Evolutionary conservation across 768 basidiomycete species (phyloP).

Genomic region (Lactifluus volemus): DNA sequence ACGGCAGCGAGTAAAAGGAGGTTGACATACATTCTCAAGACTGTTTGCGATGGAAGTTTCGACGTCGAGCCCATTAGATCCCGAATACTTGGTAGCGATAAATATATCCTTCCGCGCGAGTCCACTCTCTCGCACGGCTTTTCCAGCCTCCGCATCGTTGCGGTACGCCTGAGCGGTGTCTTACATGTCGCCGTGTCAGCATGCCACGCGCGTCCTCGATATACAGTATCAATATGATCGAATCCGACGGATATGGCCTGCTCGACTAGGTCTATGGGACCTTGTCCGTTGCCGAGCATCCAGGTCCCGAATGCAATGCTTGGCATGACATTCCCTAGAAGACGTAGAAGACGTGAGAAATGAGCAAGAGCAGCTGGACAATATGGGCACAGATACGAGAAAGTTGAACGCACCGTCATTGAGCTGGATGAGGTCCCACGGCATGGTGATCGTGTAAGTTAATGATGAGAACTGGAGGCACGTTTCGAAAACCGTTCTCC

Average conservation of each 20-base stretch:
- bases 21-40: slow-evolving; percentile 41
- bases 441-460: slow-evolving; percentile 32
- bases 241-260: slow-evolving; percentile 56
- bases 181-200: slow-evolving; percentile 21
- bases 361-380: background rate
- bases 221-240: slow-evolving; percentile 38
- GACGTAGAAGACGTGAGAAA: background rate
- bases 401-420: slow-evolving; percentile 43
- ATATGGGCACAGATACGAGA: background rate
- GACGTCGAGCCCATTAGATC: slow-evolving; percentile 40
- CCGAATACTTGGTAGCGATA: slow-evolving; percentile 61
- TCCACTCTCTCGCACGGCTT: slow-evolving; percentile 43
- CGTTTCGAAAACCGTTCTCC: background rate
- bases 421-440: slow-evolving; percentile 50
- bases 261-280: slow-evolving; percentile 44
- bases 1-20: background rate
- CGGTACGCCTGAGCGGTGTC: slow-evolving; percentile 54
- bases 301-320: slow-evolving; percentile 58
- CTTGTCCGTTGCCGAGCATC: slow-evolving; percentile 50
- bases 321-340: slow-evolving; percentile 37
- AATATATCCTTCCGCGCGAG: slow-evolving; percentile 47
- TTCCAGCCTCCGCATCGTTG: slow-evolving; percentile 53
- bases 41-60: slow-evolving; percentile 49
- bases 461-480: background rate
- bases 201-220: background rate